Base-by-base conservation (phyloP, 345 rosid species). In the Excoecaria cochinchinensis region DNA sequence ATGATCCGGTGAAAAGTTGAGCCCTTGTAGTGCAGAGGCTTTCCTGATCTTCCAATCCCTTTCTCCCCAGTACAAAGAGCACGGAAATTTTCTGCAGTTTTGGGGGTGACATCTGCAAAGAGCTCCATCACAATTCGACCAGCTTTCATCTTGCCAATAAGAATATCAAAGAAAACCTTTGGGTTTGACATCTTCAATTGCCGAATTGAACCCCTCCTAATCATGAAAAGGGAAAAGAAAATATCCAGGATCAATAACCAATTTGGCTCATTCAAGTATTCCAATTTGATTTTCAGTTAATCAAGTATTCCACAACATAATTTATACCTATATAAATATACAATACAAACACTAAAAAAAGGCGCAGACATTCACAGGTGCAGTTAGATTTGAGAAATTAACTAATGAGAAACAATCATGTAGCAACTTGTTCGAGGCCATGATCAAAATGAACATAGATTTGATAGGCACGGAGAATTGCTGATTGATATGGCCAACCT, bases 61-160 rank as follows among this genome's bases (percentile, higher is more conserved):
- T 87, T 94, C 87, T 92, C 97, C 5, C 95, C 98, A 0, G 92
- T 92, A 84, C 97, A 91, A 15, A 94, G 86, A 6, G 92, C 95
- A 1, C 92, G 87, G 73, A 94, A 91, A 39, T 91, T 94, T 72
- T 90, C 89, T 0, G 96, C 93, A 1, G 98, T 90, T 77, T 81
- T 89, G 0, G 97, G 96, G 1, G 90, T 90, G 5, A 61, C 87
- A 57, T 92, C 97, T 0, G 94, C 87, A 70, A 90, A 94, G 0
- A 92, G 84, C 82, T 94, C 96, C 98, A 94, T 94, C 21, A 94
- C 94, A 0, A 90, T 72, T 47, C 92, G 70, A 0, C 97, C 96
- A 0, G 88, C 88, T 81, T 89, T 90, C 78, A 75, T 78, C 71
- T 85, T 87, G 5, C 98, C 94, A 12, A 92, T 86, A 76, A 88